Evolutionary conservation across 306 rosid species (phyloP).

Genomic region (Inga oerstediana): DNA sequence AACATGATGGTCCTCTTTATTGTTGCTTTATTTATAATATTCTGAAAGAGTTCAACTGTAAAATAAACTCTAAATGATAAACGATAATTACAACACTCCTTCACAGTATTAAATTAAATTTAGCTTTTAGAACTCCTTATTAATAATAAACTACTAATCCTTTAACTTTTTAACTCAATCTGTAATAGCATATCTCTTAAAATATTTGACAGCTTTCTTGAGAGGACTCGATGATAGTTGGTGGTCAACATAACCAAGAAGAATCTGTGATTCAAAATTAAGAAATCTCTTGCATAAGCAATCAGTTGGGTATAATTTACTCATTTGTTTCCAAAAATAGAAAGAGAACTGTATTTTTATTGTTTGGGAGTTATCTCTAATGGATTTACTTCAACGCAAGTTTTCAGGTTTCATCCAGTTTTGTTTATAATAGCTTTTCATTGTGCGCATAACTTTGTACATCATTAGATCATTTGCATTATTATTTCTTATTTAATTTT

Average conservation of each 20-base stretch:
- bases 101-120: neutral
- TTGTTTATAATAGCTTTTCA: neutral
- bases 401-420: neutral
- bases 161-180: neutral
- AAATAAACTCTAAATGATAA: neutral
- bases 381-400: neutral
- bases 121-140: neutral
- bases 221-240: slow-evolving; percentile 3
- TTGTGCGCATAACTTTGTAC: neutral
- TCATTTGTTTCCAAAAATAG: too few relatives aligned
- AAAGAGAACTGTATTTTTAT: neutral
- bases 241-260: neutral
- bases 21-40: neutral
- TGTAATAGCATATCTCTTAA: neutral
- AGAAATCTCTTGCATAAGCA: neutral
- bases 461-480: neutral
- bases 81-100: neutral
- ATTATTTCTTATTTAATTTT: neutral
- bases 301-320: neutral
- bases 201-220: neutral
- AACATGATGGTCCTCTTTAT: neutral
- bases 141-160: neutral
- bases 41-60: neutral
- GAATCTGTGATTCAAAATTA: neutral
- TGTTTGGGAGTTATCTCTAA: neutral